Conservation (phyloP, 208 protist genomes). For the Acanthamoeba healyi region DNA sequence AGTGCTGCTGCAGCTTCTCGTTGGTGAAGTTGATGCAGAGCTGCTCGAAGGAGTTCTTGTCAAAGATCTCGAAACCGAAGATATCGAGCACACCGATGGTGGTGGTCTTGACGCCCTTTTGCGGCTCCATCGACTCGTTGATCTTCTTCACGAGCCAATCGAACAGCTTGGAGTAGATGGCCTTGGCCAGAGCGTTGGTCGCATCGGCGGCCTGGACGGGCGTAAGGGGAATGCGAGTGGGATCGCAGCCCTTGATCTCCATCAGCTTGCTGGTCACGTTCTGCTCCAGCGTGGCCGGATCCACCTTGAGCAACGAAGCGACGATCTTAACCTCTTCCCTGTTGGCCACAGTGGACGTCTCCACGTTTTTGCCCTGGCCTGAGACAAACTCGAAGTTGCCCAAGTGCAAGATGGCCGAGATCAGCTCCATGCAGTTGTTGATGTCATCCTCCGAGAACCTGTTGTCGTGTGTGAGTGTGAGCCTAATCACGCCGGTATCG, state of each 20-base stretch:
- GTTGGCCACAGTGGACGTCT: neutral
- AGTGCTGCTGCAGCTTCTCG: slow-evolving; percentile 87
- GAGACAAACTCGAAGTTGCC: neutral
- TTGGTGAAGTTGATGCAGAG: slow-evolving; percentile 93
- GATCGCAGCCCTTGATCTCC: slow-evolving; percentile 72
- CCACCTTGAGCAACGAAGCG: neutral
- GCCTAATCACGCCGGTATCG: too few species aligned
- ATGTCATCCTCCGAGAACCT: slow-evolving; percentile 85
- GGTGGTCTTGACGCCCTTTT: slow-evolving; percentile 20
- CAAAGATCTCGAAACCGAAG: slow-evolving; percentile 92
- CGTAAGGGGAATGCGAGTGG: slow-evolving; percentile 36
- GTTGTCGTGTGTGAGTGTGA: slow-evolving; percentile 86
- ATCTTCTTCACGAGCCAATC: slow-evolving; percentile 88
- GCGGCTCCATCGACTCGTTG: slow-evolving; percentile 83
- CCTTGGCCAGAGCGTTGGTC: slow-evolving; percentile 88
- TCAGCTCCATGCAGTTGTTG: slow-evolving; percentile 77
- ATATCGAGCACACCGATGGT: slow-evolving; percentile 85
- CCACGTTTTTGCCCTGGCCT: neutral
- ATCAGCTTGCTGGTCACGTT: slow-evolving; percentile 36
- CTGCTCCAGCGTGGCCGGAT: slow-evolving; percentile 13
- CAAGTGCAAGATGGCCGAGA: slow-evolving; percentile 29
- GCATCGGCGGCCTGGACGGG: slow-evolving; percentile 54
- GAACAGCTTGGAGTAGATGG: slow-evolving; percentile 87
- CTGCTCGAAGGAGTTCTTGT: slow-evolving; percentile 91
- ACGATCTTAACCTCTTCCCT: neutral